These are phyloP conservation scores for Agaricus subrufescens DNA, from an alignment of 768 basidiomycete species.

Conservation along the genomic window DNA sequence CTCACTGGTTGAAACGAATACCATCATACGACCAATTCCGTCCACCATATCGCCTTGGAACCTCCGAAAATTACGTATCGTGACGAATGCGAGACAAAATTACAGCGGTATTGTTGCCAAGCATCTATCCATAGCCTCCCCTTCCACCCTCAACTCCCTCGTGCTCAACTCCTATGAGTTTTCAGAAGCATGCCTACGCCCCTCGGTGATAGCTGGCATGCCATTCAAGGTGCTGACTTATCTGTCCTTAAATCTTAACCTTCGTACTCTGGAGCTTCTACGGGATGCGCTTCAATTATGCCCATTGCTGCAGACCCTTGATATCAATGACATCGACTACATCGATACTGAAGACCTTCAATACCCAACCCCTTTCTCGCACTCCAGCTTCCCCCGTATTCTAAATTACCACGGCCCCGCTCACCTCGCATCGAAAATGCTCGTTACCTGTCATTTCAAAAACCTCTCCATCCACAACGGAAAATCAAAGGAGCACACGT, in stretches of 20 bases:
- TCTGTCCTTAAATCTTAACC: conserved; percentile 4
- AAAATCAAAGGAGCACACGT: conserved; percentile 2
- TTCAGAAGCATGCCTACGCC: conserved; percentile 8
- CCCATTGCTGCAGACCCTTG: not conserved
- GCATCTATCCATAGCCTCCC: not conserved
- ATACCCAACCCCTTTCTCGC: conserved; percentile 4
- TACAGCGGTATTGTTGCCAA: not conserved
- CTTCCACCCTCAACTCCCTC: not conserved
- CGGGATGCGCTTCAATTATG: conserved; percentile 8
- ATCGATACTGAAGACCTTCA: conserved; percentile 4
- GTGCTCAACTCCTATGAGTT: conserved; percentile 3
- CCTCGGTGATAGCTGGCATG: not conserved
- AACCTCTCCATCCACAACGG: conserved; percentile 6
- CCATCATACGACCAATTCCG: not conserved
- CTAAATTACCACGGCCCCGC: conserved; percentile 3
- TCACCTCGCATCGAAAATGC: not conserved
- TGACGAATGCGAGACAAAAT: not conserved
- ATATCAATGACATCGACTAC: conserved; percentile 5
- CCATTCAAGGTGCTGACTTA: not conserved
- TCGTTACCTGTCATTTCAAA: not conserved
- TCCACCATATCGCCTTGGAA: not conserved
- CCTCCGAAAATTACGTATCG: conserved; percentile 4
- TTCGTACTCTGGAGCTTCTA: not conserved
- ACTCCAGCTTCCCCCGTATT: conserved; percentile 1
- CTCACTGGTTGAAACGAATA: conserved; percentile 6